Percentiles rank a stretch among this genome's conserved stretches.
Conservation (phyloP, 257 asterid species). For the Solanum etuberosum region DNA sequence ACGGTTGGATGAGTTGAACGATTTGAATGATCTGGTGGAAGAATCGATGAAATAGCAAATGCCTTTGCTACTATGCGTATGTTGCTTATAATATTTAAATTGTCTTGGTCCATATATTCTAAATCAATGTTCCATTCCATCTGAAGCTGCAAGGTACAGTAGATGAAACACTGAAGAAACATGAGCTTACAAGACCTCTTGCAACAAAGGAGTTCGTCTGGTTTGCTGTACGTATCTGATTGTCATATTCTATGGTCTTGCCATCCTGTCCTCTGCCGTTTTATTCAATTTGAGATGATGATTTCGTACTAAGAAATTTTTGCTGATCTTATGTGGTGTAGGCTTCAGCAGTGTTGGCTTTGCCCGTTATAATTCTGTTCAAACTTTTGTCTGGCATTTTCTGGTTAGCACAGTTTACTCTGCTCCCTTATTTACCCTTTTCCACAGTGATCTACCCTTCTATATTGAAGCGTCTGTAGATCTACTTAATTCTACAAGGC, state of each 20-base stretch:
- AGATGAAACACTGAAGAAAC: conserved; percentile 52
- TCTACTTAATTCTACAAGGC: background rate
- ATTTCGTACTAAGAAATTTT: background rate
- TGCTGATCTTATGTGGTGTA: conserved; percentile 9
- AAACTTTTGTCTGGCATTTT: conserved; percentile 33
- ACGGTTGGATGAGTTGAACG: background rate
- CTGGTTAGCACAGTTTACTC: conserved; percentile 32
- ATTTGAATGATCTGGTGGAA: background rate
- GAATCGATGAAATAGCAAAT: background rate
- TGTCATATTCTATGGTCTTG: background rate
- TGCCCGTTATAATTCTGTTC: conserved; percentile 43
- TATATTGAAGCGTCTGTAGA: background rate
- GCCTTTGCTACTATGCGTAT: background rate
- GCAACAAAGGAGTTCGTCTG: conserved; percentile 79
- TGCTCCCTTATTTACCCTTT: background rate
- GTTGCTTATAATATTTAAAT: background rate
- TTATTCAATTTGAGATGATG: background rate
- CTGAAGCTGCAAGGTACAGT: conserved; percentile 62
- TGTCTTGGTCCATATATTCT: background rate
- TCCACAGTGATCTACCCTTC: background rate
- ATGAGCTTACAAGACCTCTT: conserved; percentile 61
- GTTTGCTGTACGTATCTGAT: conserved; percentile 55
- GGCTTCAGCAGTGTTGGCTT: conserved; percentile 76
- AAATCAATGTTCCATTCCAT: conserved; percentile 3
- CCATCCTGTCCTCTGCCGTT: background rate